These are phyloP conservation scores for Cercospora sp. DNA, from an alignment of 2,329 filamentous ascomycete species.

Conservation along the genomic window DNA sequence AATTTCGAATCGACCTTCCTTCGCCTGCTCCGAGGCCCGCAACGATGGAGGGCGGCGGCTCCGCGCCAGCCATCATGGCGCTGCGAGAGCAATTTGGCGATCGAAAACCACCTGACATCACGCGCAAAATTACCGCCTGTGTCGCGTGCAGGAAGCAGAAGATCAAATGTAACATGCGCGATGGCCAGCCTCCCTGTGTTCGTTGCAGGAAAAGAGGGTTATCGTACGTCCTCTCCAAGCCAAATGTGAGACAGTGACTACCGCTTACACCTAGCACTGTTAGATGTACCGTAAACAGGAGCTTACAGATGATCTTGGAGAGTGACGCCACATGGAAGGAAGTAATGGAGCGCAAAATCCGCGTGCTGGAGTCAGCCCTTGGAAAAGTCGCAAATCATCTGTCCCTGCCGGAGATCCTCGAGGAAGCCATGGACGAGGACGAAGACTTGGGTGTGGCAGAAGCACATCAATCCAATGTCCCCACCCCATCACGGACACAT, in stretches of 20 bases:
- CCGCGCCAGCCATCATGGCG: slow-evolving; percentile 23
- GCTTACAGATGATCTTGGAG: slow-evolving; percentile 46
- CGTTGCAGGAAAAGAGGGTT: slow-evolving; percentile 46
- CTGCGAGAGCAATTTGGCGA: slow-evolving; percentile 28
- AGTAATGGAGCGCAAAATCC: slow-evolving; percentile 41
- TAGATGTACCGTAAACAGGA: slow-evolving; percentile 42
- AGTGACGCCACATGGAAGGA: slow-evolving; percentile 47
- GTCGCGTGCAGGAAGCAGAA: slow-evolving; percentile 46
- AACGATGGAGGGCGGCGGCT: slow-evolving; percentile 19
- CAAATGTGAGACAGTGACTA: slow-evolving; percentile 15
- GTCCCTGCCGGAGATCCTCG: slow-evolving; percentile 27
- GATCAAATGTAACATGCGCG: slow-evolving; percentile 47
- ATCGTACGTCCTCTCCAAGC: too few relatives aligned
- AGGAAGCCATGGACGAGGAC: slow-evolving; percentile 30
- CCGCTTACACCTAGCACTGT: too few relatives aligned
- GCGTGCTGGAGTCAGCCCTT: slow-evolving; percentile 41
- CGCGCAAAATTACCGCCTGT: slow-evolving; percentile 41
- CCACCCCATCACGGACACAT: slow-evolving; percentile 12
- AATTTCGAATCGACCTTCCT: background rate
- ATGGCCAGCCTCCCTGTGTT: slow-evolving; percentile 42
- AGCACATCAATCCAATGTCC: slow-evolving; percentile 17
- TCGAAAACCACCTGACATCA: slow-evolving; percentile 32
- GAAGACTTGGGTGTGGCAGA: slow-evolving; percentile 23
- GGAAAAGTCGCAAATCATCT: slow-evolving; percentile 31
- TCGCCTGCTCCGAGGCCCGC: background rate